Evolutionary conservation across 352 stramenopile species (phyloP), one percentile per base, ranked within the genome.

Genomic region (Phytophthora boehmeriae): DNA sequence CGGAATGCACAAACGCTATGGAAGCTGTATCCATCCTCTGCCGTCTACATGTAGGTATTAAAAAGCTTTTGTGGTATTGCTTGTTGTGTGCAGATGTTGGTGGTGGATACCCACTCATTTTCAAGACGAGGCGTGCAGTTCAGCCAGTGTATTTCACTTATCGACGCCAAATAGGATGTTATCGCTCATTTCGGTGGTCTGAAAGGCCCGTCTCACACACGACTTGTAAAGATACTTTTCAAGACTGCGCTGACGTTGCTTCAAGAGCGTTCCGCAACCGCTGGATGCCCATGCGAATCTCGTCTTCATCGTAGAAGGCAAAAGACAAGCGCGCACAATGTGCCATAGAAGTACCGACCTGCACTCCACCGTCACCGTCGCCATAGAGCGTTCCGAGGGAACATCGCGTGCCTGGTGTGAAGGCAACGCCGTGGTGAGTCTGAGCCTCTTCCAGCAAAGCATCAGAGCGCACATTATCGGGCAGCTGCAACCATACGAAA

Each of bases 401-500:
- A 51, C 83, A 92, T 5, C 76, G 69, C n/a, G 73, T 68, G 17
- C 87, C 89, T 2, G 84, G 82, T 0, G 89, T 91, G 69, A 97
- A 95, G 17, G 75, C 71, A 9, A 96, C 86, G 35, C 88, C 88
- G 41, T 89, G 73, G 22, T 62, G 68, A 44, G 57, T 55, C 10
- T 66, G 45, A 2, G 83, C 75, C 50, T 85, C 66, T 8, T 72
- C 56, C 19, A 92, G 73, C 14, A 97, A 70, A 27, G 65, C 54
- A 6, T 85, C 69, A 4, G 73, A 64, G 35, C 83, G 59, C 27
- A 94, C 51, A 23, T 68, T 72, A 1, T 63, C 52, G 0, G 82
- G 83, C 14, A 96, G 66, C n/a, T 78, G 62, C 13, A 94, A 52
- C 78, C 85, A 92, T 34, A 97, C 71, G 46, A 97, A 96, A 64